Evolutionary conservation across 1,284 basidiomycete genomes (phyloP).

Genomic region (Trametes sp.): DNA sequence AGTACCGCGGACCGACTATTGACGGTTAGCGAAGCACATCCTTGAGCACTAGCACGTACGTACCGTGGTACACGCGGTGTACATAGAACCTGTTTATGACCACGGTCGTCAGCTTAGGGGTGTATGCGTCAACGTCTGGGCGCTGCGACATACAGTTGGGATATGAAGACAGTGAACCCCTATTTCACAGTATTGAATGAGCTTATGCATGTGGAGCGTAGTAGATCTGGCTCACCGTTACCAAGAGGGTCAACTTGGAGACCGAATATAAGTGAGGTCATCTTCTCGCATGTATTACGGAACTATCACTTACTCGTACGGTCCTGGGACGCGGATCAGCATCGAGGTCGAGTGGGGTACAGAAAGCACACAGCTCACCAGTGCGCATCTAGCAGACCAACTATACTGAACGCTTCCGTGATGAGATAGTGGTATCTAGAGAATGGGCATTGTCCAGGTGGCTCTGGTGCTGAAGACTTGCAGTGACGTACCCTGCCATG

Average conservation of each 20-base stretch:
- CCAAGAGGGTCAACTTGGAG: neutral
- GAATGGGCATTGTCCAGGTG: neutral
- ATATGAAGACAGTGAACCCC: neutral
- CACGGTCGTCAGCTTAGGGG: too few species aligned
- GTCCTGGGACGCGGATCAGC: neutral
- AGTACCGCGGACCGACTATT: constrained; percentile 7
- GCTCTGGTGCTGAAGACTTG: neutral
- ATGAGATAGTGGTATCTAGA: constrained; percentile 14
- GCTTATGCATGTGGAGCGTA: neutral
- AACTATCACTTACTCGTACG: neutral
- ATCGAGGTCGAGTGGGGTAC: neutral
- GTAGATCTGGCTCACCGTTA: neutral
- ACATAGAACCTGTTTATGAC: constrained; percentile 3
- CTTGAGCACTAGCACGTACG: neutral
- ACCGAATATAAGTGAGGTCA: neutral
- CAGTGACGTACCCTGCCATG: constrained; percentile 8
- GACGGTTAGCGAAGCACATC: neutral
- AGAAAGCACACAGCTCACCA: neutral
- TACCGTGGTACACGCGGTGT: constrained; percentile 4
- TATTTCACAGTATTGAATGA: neutral
- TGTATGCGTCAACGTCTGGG: neutral
- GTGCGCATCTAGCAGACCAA: neutral
- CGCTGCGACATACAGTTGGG: neutral
- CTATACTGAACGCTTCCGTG: constrained; percentile 4
- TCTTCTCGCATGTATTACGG: neutral